Base-by-base conservation (phyloP, 2,329 filamentous ascomycete species). In the Sarocladiaceae sp. region DNA sequence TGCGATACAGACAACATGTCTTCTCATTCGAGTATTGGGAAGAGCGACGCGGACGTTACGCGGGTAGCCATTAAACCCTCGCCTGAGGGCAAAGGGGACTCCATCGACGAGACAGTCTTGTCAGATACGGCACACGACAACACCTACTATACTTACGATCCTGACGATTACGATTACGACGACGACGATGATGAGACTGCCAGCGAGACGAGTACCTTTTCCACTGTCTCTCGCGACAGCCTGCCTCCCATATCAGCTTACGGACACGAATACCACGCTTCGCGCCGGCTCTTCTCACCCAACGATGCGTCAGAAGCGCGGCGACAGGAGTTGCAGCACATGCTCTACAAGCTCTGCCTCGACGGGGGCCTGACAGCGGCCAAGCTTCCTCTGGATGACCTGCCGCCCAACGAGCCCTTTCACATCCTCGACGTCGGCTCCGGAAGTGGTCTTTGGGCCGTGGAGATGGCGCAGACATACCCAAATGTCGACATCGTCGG, bases 361-460 rank as follows among this genome's bases (percentile, higher is more conserved):
- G 60, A 65, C 22, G 68, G 64, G 5, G 51, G 53, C 0, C 61
- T 70, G 12, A 62, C 63, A 3, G 61, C 64, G 3, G 57, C 66
- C n/a, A 64, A 57, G 29, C 57, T 70, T 4, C 65, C 64, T 2
- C 52, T 67, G 31, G 63, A 65, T 12, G 52, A 54, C 22, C 52
- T 60, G 13, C 37, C 37, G 8, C n/a, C 55, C 51, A 3, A 48
- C 55, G n/a, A 52, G 54, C 60, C 56, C 2, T 57, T 61, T 40
- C 55, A 60, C 35, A 68, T 76, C 28, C 58, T 75, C 20, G 73
- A 76, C 52, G 58, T 75, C 3, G 73, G 73, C 20, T 65, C 66
- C 36, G 73, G 73, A 2, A 72, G 64, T 6, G 73, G 72, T 31
- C 56, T 68, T 20, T 76, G 72, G 73, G 69, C 71, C 35, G 62